Evolutionary conservation across 1,284 basidiomycete species (phyloP), one percentile per base, ranked within the genome.

Genomic region (Puccinia novopanici): DNA sequence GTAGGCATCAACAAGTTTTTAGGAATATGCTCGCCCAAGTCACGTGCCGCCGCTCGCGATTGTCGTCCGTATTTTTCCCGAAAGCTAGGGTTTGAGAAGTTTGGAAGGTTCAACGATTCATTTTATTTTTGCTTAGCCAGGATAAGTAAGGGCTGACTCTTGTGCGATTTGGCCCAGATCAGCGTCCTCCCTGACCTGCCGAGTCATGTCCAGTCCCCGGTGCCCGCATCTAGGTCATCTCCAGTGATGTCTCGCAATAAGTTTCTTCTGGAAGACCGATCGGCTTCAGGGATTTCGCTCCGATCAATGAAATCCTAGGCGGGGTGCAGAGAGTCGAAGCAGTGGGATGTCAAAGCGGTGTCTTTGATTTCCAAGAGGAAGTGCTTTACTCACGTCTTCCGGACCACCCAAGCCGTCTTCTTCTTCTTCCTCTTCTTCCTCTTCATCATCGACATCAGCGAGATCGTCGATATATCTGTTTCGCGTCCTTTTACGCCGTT

Each of bases 1-100:
- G 92, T 93, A 50, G 96, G 96, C 95, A 99, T 98, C 61, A 97
- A 89, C 68, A 98, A 87, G n/a, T 94, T 90, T 85, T 98, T 95
- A 0, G 97, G 96, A 48, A 98, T 91, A 83, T 94, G 92, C 84
- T 95, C 96, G 50, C 85, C 86, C 82, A 85, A 85, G 40, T 82
- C 82, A 37, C 78, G 70, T n/a, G 85, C 84, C 22, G 85, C 80
- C 30, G 83, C 82, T 80, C 86, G 83, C 37, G 83, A 81, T 78
- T 82, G 65, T 12, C 78, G 54, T 59, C 82, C 90, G 93, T 92
- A 86, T 95, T 93, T 37, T 93, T 93, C 37, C 92, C 91, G 85
- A 93, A 95, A 73, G 92, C 84, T 91, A 89, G 83, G 95, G 84
- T 93, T 91, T 42, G 91, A 90, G 50, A 92, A 89, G 74, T 90